Base-by-base conservation (phyloP, 2,329 filamentous ascomycete genomes). In the Xylaria sp. region DNA sequence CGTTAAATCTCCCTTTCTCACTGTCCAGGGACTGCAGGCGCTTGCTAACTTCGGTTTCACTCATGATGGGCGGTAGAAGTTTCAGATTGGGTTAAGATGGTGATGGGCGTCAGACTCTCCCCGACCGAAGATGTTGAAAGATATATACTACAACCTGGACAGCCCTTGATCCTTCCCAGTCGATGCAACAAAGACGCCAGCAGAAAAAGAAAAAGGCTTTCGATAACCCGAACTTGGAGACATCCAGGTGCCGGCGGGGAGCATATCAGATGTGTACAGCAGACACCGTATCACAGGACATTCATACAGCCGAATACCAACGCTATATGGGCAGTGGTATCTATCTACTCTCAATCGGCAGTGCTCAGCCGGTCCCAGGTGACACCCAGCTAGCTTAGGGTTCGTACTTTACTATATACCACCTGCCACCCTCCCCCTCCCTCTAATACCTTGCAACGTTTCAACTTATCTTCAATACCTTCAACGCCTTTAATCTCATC, bases 11-110 rank as follows among this genome's bases (percentile, higher is more conserved):
- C 43, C 43, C 43, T 47, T 47, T 47, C 43, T 28, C 43, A 47
- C 43, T 47, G 21, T 33, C 45, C 45, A 49, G 45, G 9, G 45
- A 33, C 23, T 49, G 45, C 23, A 49, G 45, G 14, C 45, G 45
- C 45, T 49, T 49, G 43, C 43, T 47, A 25, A 47, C 43, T 33
- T 49, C 45, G 25, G 45, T 33, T 49, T 49, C 43, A 47, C 43
- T 47, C 43, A 47, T 47, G 43, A 47, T 47, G 43, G 43, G 43
- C 43, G 43, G 19, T 47, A 28, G 19, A 47, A 47, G 19, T 47
- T 23, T 47, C 19, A 14, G 43, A 47, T 47, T 47, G 21, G 43
- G 43, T 47, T 47, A 23, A 28, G 43, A 47, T 47, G 43, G 43
- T 47, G 43, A 47, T 47, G 43, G 12, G 21, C 43, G 15, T 47